Conservation (phyloP, 108 stramenopile species). For the Cylindrotheca closterium region DNA sequence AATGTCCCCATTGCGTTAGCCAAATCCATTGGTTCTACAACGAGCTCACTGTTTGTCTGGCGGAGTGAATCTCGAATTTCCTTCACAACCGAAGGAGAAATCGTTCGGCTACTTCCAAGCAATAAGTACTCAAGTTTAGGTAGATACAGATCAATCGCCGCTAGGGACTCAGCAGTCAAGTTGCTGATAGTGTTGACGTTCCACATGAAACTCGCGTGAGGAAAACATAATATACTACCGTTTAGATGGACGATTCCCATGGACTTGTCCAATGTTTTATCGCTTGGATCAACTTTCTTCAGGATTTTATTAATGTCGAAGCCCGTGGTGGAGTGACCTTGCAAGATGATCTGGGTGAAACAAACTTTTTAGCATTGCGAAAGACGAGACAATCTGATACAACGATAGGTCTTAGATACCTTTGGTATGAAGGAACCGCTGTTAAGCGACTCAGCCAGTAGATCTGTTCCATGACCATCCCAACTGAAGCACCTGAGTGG, state of each 20-base stretch:
- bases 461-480: conserved; percentile 57
- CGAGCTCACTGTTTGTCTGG: conserved; percentile 19
- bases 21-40: conserved; percentile 66
- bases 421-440: too few species aligned
- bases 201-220: conserved; percentile 69
- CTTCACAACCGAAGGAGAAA: conserved; percentile 48
- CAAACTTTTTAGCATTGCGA: conserved; percentile 3
- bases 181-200: conserved; percentile 40
- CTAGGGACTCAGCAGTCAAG: conserved; percentile 59
- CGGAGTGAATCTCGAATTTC: conserved; percentile 45
- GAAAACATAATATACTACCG: conserved; percentile 65
- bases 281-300: conserved; percentile 33
- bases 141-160: conserved; percentile 43
- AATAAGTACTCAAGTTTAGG: conserved; percentile 72
- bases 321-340: conserved; percentile 56
- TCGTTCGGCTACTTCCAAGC: conserved; percentile 50
- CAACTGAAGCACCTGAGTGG: conserved; percentile 22
- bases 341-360: conserved; percentile 28
- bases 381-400: neutral
- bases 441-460: conserved; percentile 55
- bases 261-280: conserved; percentile 8
- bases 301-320: conserved; percentile 63
- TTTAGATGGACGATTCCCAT: conserved; percentile 60
- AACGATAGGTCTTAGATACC: too few species aligned
- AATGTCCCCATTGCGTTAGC: conserved; percentile 83